Conservation (phyloP, 2,329 filamentous ascomycete genomes). For the Fusarium buxicola region DNA sequence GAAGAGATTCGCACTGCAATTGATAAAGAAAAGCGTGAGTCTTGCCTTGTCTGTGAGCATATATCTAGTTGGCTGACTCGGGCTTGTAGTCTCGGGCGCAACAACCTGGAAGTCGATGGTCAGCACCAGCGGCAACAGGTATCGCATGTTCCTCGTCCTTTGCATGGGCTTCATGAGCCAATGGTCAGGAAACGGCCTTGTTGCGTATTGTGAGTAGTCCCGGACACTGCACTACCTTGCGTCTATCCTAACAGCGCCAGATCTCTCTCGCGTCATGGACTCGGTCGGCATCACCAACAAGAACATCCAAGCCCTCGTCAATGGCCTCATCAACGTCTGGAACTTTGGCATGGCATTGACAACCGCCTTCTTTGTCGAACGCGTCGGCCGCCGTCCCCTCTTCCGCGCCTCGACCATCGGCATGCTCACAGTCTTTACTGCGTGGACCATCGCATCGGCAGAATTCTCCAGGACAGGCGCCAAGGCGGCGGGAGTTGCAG, state of each 20-base stretch:
- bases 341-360: slow-evolving; percentile 45
- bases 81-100: slow-evolving; percentile 20
- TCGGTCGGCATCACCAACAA: slow-evolving; percentile 39
- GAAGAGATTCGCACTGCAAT: slow-evolving; percentile 56
- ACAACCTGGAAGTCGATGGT: slow-evolving; percentile 49
- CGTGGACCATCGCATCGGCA: slow-evolving; percentile 52
- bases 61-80: background rate
- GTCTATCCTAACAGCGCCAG: background rate
- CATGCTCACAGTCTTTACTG: slow-evolving; percentile 49
- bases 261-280: slow-evolving; percentile 34
- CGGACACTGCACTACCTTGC: fast-evolving
- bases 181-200: slow-evolving; percentile 51
- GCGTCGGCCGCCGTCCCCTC: slow-evolving; percentile 47
- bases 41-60: background rate
- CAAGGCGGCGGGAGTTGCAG: slow-evolving; percentile 47
- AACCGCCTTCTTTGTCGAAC: slow-evolving; percentile 45
- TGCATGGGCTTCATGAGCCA: slow-evolving; percentile 59
- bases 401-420: slow-evolving; percentile 48
- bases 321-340: slow-evolving; percentile 47
- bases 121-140: slow-evolving; percentile 48
- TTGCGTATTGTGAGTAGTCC: slow-evolving; percentile 48
- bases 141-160: slow-evolving; percentile 54
- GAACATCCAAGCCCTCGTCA: slow-evolving; percentile 44
- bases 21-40: slow-evolving; percentile 54
- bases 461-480: slow-evolving; percentile 46